phyloP scores from a whole-genome alignment of 306 rosid genomes.

The Vigna mungo region DNA sequence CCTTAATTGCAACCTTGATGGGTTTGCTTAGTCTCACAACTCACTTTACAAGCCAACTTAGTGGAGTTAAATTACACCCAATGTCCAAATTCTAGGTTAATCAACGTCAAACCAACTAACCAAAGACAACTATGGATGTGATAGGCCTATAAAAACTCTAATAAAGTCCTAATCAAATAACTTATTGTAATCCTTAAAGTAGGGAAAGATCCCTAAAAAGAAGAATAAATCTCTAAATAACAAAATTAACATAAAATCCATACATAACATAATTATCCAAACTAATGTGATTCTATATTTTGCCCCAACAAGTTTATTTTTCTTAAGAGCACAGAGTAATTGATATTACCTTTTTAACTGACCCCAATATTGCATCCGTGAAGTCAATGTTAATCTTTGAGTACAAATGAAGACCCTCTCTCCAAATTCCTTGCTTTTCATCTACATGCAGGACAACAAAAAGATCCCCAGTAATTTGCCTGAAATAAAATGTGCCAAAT shows the following conservation, averaged over 20 bases:
- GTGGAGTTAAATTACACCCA: too few relatives aligned
- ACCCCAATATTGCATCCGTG: slow-evolving; percentile 90
- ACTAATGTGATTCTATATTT: slow-evolving; percentile 4
- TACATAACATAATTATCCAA: neutral
- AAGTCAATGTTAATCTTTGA: slow-evolving; percentile 75
- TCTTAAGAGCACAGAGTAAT: neutral
- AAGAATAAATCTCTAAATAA: slow-evolving; percentile 2
- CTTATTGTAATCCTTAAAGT: slow-evolving; percentile 6
- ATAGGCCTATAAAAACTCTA: neutral
- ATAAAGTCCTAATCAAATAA: slow-evolving; percentile 15
- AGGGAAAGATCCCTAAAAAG: slow-evolving; percentile 25
- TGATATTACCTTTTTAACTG: slow-evolving; percentile 67
- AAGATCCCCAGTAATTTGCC: slow-evolving; percentile 79
- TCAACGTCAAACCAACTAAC: neutral
- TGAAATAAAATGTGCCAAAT: slow-evolving; percentile 50
- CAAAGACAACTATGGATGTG: neutral
- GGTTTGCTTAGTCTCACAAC: too few relatives aligned
- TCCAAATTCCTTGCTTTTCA: slow-evolving; percentile 75
- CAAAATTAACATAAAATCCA: neutral
- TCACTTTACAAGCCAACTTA: too few relatives aligned
- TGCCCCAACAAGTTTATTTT: slow-evolving; percentile 11
- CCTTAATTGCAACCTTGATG: too few relatives aligned
- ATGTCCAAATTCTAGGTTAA: too few relatives aligned
- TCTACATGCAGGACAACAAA: slow-evolving; percentile 74
- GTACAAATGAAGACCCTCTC: slow-evolving; percentile 85